Base-by-base conservation (phyloP, 2,329 filamentous ascomycete species). In the Colletotrichum phormii region DNA sequence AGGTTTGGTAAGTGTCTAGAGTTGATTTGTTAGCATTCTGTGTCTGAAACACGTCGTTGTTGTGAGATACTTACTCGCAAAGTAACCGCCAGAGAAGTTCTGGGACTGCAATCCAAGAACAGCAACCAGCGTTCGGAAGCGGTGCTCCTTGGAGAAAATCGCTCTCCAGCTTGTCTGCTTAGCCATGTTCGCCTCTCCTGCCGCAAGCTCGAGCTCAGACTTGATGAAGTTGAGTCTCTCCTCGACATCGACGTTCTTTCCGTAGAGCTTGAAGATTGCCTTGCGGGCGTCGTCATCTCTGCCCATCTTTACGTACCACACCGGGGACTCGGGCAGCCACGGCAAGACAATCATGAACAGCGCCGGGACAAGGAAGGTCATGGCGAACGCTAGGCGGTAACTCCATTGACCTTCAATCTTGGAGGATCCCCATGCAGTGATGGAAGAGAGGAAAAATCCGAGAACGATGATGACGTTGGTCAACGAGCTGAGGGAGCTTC, bases 401-500 rank as follows among this genome's bases (percentile, higher is more conserved):
- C 42, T 49, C 42, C 42, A 49, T 22, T 49, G 42, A 7, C 42
- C 42, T 3, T 49, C 2, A 49, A 49, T 49, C 18, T 49, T 49
- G 18, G 42, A 49, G 8, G 42, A 49, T 2, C 42, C 78, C 37
- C 61, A 79, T 0, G 77, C 78, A 0, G 78, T 79, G 37, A 80
- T 74, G 7, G 78, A 79, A 0, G 78, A 80, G 3, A 80, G 74
- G 46, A 80, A 80, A 69, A 80, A 80, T 0, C 78, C 78, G 0
- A 80, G 62, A 0, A 80, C 78, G 4, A 80, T 80, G 58, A 80
- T 77, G 53, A 80, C 78, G 70, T 79, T 79, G 42, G 78, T 80
- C 0, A 79, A 55, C 0, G 78, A 80, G 42, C 78, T 80, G 13
- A 76, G 72, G 2, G 77, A 76, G 51, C 76, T 79, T 69, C 78